Percentiles rank a stretch among this genome's conserved stretches.
Evolutionary conservation across 371 early-diverging fungal genomes (phyloP).

Genomic region (Zancudomyces culisetae): DNA sequence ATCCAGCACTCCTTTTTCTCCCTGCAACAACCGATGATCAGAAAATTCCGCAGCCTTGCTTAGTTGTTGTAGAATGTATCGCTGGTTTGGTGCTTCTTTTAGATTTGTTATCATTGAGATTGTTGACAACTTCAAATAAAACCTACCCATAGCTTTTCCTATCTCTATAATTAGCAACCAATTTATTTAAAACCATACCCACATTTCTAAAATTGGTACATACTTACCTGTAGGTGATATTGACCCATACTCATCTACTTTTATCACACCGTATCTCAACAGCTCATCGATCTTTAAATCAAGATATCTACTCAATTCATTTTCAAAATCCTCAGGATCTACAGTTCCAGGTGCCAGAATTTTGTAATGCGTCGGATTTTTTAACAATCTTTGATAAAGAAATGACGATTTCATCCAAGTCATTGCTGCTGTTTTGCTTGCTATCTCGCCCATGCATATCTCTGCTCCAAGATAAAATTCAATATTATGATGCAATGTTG

Average conservation of each 20-base stretch:
- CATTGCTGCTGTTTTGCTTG: constrained; percentile 43
- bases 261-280: too few relatives aligned
- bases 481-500: constrained; percentile 1
- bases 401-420: neutral
- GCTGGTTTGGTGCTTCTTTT: neutral
- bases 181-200: too few relatives aligned
- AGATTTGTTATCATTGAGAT: neutral
- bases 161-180: neutral
- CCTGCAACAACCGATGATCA: neutral
- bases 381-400: neutral
- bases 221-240: too few relatives aligned
- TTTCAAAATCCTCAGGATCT: too few relatives aligned
- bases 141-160: constrained; percentile 4
- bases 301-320: too few relatives aligned
- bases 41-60: constrained; percentile 1
- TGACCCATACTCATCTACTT: too few relatives aligned
- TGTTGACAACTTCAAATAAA: constrained; percentile 1
- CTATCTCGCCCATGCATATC: constrained; percentile 84
- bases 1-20: constrained; percentile 2
- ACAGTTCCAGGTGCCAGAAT: too few relatives aligned
- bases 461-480: constrained; percentile 75
- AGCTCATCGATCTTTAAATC: too few relatives aligned
- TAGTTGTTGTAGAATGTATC: neutral
- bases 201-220: too few relatives aligned
- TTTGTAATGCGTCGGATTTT: neutral